phyloP scores from a whole-genome alignment of 805 yeast genomes.

The Kregervanrija fluxuum region DNA sequence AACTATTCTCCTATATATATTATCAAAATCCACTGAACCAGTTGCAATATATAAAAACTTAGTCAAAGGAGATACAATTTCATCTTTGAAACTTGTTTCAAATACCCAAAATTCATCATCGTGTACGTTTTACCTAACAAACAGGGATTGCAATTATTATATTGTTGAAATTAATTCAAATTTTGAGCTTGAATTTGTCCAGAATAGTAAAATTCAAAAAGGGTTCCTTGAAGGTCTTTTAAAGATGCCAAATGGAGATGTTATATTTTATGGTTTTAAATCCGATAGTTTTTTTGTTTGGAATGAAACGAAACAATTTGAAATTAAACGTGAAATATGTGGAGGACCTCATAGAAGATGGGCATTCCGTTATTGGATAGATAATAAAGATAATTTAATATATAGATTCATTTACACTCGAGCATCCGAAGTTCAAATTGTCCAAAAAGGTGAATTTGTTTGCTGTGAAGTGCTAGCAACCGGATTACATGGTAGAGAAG shows the following conservation, averaged over 20 bases:
- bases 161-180: conserved; percentile 26
- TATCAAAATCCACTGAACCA: conserved; percentile 22
- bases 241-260: conserved; percentile 31
- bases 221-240: conserved; percentile 80
- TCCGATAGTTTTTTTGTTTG: conserved; percentile 72
- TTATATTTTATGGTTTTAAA: conserved; percentile 73
- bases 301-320: conserved; percentile 73
- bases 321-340: conserved; percentile 62
- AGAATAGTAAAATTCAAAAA: conserved; percentile 54
- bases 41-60: conserved; percentile 37
- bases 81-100: conserved; percentile 40
- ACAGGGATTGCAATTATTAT: conserved; percentile 61
- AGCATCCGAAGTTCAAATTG: conserved; percentile 40
- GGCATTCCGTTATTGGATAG: conserved; percentile 36
- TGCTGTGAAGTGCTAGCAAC: conserved; percentile 31
- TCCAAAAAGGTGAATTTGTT: conserved; percentile 21
- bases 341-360: conserved; percentile 92
- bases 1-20: conserved; percentile 49
- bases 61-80: conserved; percentile 61
- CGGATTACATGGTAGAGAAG: conserved; percentile 91
- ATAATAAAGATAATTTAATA: conserved; percentile 14
- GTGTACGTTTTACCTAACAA: conserved; percentile 35
- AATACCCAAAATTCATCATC: conserved; percentile 9
- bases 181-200: conserved; percentile 8
- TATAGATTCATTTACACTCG: conserved; percentile 53